Evolutionary conservation across 2,329 filamentous ascomycete genomes (phyloP), one percentile per base, ranked within the genome.

Genomic region (Dryadomyces quercivorus): DNA sequence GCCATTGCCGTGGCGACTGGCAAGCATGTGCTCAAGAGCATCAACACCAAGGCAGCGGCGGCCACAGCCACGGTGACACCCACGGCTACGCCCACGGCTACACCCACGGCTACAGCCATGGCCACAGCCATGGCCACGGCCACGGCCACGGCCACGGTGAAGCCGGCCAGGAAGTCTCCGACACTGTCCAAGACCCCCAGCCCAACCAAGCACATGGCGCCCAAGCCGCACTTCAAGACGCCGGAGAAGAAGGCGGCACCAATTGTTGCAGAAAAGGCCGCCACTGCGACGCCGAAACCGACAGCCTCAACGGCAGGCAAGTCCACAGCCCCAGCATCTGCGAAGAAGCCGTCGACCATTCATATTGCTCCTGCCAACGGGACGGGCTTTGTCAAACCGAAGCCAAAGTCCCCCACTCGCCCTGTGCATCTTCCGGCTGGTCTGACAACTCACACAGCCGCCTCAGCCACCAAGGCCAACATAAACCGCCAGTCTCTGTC

Each of bases 401-500:
- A 81, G 64, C 69, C 75, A 44, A 83, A 81, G 66, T 88, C 85
- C 12, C 83, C 83, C 2, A 89, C 86, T 2, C 79, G 81, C 54
- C 84, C 85, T 10, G 72, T 82, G 52, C 80, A 78, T 55, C 71
- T 89, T 1, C 82, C 85, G 9, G 72, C 84, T 10, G 82, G 84
- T 55, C 71, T 89, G 34, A 85, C 76, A 22, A 82, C 84, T 6
- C 85, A 83, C 36, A 90, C 86, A 3, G 79, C 85, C 22, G 76
- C 86, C 0, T 89, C 81, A 1, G 79, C 78, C 16, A 83, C 81
- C 15, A 88, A 84, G 66, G 72, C 76, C 51, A 63, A 64, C 20
- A 60, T 62, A 12, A 59, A 65, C 2, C 65, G 69, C 45, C 70
- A 71, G 58, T 74, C 75, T 12, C 65, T 70, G 16, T 71, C 65